These are phyloP conservation scores for Camelina hispida DNA, from an alignment of 345 rosid genomes.

Conservation along the genomic window DNA sequence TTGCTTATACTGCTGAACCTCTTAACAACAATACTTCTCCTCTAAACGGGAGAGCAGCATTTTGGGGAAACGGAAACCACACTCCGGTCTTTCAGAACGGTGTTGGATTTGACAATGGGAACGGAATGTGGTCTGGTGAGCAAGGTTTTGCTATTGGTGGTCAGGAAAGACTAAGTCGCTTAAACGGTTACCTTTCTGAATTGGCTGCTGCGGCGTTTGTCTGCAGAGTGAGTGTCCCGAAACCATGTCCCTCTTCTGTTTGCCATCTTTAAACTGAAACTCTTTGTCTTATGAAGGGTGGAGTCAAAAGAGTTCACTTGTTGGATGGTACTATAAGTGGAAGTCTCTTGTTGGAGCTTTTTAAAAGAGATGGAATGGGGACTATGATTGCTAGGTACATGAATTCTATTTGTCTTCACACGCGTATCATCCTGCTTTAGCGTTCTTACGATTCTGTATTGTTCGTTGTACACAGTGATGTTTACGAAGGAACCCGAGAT, in stretches of 20 bases:
- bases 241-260: neutral
- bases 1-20: conserved; percentile 40
- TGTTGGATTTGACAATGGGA: conserved; percentile 85
- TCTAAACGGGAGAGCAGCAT: conserved; percentile 52
- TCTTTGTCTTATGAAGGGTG: conserved; percentile 59
- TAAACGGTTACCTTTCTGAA: conserved; percentile 83
- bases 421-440: neutral
- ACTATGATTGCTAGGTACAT: conserved; percentile 96
- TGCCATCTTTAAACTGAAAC: neutral
- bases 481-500: conserved; percentile 87
- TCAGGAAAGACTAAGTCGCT: conserved; percentile 72
- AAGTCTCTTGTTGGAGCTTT: conserved; percentile 77
- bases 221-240: conserved; percentile 64
- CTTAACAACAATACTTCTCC: conserved; percentile 48
- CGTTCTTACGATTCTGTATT: conserved; percentile 9
- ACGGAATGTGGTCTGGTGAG: conserved; percentile 78
- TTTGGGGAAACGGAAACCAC: conserved; percentile 43
- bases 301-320: conserved; percentile 96
- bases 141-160: conserved; percentile 99
- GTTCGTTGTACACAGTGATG: conserved; percentile 54
- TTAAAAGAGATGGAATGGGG: conserved; percentile 98
- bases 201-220: conserved; percentile 98
- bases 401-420: conserved; percentile 14
- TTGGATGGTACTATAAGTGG: conserved; percentile 93
- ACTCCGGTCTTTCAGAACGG: conserved; percentile 74